Evolutionary conservation across 306 rosid genomes (phyloP), one percentile per base, ranked within the genome.

Genomic region (Acmispon strigosus): DNA sequence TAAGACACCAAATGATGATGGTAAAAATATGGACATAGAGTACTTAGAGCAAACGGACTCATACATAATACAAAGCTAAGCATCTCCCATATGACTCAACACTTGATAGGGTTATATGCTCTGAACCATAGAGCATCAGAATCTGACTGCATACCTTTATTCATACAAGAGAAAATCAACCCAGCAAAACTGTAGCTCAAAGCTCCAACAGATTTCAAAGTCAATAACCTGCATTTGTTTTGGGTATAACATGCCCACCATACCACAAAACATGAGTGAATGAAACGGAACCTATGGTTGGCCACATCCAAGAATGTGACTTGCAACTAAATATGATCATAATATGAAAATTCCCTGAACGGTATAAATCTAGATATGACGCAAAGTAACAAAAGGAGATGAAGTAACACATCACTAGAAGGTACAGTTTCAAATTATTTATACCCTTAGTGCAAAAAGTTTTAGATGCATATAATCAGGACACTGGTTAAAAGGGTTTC

Each of bases 171-270:
- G 85, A 86, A 88, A 89, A 83, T 84, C 90, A 86, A 90, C 83
- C 85, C 87, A 53, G 89, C 86, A 66, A 87, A 83, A 84, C 69
- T 70, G 84, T 79, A 83, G 78, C 86, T 89, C 93, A 84, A 78
- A 83, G 96, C 95, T 94, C 95, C 90, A 86, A 87, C 34, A 63
- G 86, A 79, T 69, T 78, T 86, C 90, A 88, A 86, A 82, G 82
- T 45, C 86, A 62, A 81, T 71, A 88, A 86, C 97, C 96, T 89
- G 97, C 96, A 87, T 63, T 83, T 75, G 65, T 81, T 81, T 81
- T 59, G 90, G 84, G 82, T 84, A 79, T 79, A 74, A 89, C 89
- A 85, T 76, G 88, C 88, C 91, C 92, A 86, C 86, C 81, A 82
- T 83, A 77, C 86, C 84, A 85, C 76, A 76, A 83, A 90, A 82